Percentiles rank a stretch among this genome's conserved stretches.
Evolutionary conservation across 331 rosid genomes (phyloP).

Genomic region (Acacia pycnantha): DNA sequence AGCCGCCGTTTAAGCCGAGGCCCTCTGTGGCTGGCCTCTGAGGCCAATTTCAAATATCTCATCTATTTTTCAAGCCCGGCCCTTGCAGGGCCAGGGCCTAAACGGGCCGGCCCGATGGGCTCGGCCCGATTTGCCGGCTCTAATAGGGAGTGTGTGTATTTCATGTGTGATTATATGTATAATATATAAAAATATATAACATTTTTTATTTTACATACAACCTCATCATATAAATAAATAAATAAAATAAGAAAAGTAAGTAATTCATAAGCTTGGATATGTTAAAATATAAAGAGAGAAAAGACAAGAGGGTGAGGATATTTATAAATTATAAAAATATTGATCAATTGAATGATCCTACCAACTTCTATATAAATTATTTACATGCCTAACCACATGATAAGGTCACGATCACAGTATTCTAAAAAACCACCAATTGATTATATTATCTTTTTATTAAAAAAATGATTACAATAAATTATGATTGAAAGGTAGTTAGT

Average conservation of each 20-base stretch:
- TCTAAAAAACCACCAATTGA: not conserved
- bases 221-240: too few relatives aligned
- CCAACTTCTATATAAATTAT: not conserved
- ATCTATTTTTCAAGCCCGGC: too few relatives aligned
- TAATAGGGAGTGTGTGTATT: not conserved
- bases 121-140: too few relatives aligned
- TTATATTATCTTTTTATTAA: not conserved
- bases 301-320: not conserved
- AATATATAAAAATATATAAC: not conserved
- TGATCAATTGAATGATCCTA: not conserved
- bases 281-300: not conserved
- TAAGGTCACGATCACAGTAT: not conserved
- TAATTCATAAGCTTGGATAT: not conserved
- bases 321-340: not conserved
- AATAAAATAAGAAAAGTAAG: not conserved
- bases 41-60: too few relatives aligned
- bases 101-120: too few relatives aligned
- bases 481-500: not conserved
- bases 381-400: not conserved
- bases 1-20: too few relatives aligned
- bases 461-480: not conserved
- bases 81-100: too few relatives aligned
- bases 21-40: too few relatives aligned
- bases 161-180: not conserved
- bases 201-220: too few relatives aligned